phyloP scores from a whole-genome alignment of 352 stramenopile genomes.

The Globisporangium takayamanum region DNA sequence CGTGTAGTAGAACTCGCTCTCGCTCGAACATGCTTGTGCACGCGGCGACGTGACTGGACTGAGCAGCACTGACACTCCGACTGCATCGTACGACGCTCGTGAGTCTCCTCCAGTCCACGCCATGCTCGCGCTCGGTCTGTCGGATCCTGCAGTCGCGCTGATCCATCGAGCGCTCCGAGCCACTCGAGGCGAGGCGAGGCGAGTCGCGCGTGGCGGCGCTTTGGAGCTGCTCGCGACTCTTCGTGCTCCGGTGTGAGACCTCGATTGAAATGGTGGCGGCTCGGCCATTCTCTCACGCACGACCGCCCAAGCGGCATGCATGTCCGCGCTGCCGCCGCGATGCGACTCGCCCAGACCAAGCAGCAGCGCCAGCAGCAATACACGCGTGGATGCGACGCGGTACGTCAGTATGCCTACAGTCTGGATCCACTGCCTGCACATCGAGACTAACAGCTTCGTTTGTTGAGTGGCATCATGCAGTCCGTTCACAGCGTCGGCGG shows the following conservation, averaged over 20 bases:
- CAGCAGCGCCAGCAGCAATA: neutral
- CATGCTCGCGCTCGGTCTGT: constrained; percentile 11
- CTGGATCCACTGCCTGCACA: neutral
- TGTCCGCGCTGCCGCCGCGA: constrained; percentile 32
- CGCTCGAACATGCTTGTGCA: neutral
- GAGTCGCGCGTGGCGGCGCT: neutral
- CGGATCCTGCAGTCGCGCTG: neutral
- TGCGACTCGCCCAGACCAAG: constrained; percentile 22
- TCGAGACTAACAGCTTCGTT: too few species aligned
- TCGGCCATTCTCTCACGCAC: neutral
- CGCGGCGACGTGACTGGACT: constrained; percentile 46
- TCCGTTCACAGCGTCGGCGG: constrained; percentile 44
- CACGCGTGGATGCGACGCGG: constrained; percentile 9
- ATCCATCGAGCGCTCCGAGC: too few species aligned
- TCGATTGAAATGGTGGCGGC: neutral
- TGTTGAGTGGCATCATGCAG: constrained; percentile 8
- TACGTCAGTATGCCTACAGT: constrained; percentile 7
- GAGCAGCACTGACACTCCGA: constrained; percentile 28
- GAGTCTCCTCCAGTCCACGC: neutral
- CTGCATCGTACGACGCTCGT: constrained; percentile 28
- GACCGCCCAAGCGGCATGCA: constrained; percentile 24
- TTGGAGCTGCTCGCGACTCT: neutral
- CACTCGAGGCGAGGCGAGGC: too few species aligned
- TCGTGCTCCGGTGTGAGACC: neutral
- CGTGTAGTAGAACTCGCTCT: constrained; percentile 65